Evolutionary conservation across 2,329 filamentous ascomycete species (phyloP).

Genomic region (Falciphora oryzae): DNA sequence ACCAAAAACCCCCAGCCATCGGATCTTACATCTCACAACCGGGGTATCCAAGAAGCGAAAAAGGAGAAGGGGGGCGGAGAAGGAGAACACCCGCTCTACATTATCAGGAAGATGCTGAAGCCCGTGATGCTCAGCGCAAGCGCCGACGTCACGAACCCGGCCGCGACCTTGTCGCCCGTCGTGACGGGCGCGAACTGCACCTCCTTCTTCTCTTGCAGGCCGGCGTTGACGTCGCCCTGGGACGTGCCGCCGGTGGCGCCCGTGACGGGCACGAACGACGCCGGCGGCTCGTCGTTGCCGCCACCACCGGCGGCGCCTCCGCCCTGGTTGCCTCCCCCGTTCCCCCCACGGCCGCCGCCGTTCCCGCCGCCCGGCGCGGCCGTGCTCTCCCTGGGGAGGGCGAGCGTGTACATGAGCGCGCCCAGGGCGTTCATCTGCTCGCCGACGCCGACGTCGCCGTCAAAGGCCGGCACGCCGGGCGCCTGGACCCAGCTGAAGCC

Average conservation of each 20-base stretch:
- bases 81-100: slow-evolving; percentile 14
- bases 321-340: too few species aligned
- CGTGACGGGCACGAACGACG: slow-evolving; percentile 40
- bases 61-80: neutral
- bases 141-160: slow-evolving; percentile 49
- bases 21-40: neutral
- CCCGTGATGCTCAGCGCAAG: slow-evolving; percentile 42
- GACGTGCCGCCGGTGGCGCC: slow-evolving; percentile 54
- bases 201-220: slow-evolving; percentile 24
- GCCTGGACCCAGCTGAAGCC: slow-evolving; percentile 58
- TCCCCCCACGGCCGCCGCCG: too few species aligned
- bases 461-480: slow-evolving; percentile 37
- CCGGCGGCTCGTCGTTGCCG: slow-evolving; percentile 1
- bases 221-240: slow-evolving; percentile 42
- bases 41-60: slow-evolving; percentile 7
- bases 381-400: slow-evolving; percentile 23
- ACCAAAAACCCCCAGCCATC: neutral
- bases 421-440: slow-evolving; percentile 64
- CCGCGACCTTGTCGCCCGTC: slow-evolving; percentile 46
- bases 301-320: too few species aligned
- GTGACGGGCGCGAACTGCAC: slow-evolving; percentile 35
- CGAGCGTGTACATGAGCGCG: slow-evolving; percentile 55
- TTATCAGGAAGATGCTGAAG: slow-evolving; percentile 43
- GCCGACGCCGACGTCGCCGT: slow-evolving; percentile 57
- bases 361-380: too few species aligned